A percentile compares a stretch with the other conserved stretches of the same genome.
phyloP scores from a whole-genome alignment of 1,139 yeast genomes.

The Kurtzmaniella quercitrusa region DNA sequence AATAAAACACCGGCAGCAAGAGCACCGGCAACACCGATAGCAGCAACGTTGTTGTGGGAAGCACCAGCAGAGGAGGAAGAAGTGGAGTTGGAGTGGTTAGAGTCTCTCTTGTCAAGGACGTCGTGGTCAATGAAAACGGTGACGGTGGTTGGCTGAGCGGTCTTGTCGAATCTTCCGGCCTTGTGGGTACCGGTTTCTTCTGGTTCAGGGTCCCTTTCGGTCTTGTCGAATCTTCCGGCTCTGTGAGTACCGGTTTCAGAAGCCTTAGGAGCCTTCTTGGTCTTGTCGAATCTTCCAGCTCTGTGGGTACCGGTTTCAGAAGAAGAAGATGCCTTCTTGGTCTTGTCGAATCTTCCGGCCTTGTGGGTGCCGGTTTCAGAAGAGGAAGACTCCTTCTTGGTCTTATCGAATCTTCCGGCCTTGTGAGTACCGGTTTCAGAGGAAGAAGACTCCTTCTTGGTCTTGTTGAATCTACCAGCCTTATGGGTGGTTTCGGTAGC shows the following conservation, averaged over 20 bases:
- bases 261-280: conserved; percentile 23
- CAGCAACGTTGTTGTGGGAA: conserved; percentile 2
- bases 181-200: conserved; percentile 34
- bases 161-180: conserved; percentile 27
- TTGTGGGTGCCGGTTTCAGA: conserved; percentile 35
- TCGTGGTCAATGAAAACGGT: conserved; percentile 6
- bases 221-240: conserved; percentile 32
- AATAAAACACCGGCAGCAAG: conserved; percentile 8
- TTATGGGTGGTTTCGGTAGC: conserved; percentile 27
- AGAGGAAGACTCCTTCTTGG: conserved; percentile 20
- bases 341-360: conserved; percentile 42
- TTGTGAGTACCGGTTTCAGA: conserved; percentile 31
- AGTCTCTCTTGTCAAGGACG: neutral
- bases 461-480: conserved; percentile 48
- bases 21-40: conserved; percentile 7
- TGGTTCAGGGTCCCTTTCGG: conserved; percentile 18
- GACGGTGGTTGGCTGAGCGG: conserved; percentile 15
- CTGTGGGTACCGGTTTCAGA: conserved; percentile 39
- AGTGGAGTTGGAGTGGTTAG: conserved; percentile 2
- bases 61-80: conserved; percentile 6
- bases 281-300: conserved; percentile 36
- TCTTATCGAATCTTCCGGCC: conserved; percentile 37
- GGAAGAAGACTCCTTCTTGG: conserved; percentile 28
- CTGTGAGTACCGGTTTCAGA: conserved; percentile 41
- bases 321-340: conserved; percentile 22